Evolutionary conservation across 768 basidiomycete species (phyloP).

Genomic region (Auricularia sp.): DNA sequence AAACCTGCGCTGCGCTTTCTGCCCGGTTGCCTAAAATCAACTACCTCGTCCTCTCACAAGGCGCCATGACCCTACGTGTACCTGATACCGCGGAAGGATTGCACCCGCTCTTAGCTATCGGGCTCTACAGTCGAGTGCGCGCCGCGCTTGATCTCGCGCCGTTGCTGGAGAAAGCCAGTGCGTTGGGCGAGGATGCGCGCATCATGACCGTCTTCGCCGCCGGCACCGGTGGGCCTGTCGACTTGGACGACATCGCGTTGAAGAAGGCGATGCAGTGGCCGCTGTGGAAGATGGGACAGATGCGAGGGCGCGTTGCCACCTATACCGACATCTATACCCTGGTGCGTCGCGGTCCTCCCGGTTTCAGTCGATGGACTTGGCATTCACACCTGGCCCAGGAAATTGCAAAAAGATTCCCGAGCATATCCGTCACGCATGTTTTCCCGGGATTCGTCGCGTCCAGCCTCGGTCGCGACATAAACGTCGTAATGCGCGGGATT

Average conservation of each 20-base stretch:
- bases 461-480: background rate
- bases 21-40: constrained; percentile 37
- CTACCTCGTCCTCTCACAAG: constrained; percentile 41
- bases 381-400: background rate
- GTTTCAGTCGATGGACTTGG: background rate
- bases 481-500: background rate
- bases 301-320: background rate
- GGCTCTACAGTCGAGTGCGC: constrained; percentile 44
- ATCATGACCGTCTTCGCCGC: constrained; percentile 36
- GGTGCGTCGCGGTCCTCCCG: background rate
- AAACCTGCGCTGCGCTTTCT: constrained; percentile 21
- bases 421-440: constrained; percentile 4
- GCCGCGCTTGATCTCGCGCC: constrained; percentile 41
- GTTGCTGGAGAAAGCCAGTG: constrained; percentile 32
- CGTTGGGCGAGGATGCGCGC: constrained; percentile 39
- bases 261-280: constrained; percentile 14
- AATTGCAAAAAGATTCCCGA: constrained; percentile 4
- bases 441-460: constrained; percentile 6
- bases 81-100: constrained; percentile 37
- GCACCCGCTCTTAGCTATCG: constrained; percentile 33
- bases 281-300: background rate
- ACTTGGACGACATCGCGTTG: constrained; percentile 40
- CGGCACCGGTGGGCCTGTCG: constrained; percentile 27
- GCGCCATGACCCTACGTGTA: constrained; percentile 28
- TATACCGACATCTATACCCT: background rate